A percentile compares a stretch with the other conserved stretches of the same genome.
Evolutionary conservation across 1,139 yeast genomes (phyloP).

Genomic region (Saccharomyces uvarum): DNA sequence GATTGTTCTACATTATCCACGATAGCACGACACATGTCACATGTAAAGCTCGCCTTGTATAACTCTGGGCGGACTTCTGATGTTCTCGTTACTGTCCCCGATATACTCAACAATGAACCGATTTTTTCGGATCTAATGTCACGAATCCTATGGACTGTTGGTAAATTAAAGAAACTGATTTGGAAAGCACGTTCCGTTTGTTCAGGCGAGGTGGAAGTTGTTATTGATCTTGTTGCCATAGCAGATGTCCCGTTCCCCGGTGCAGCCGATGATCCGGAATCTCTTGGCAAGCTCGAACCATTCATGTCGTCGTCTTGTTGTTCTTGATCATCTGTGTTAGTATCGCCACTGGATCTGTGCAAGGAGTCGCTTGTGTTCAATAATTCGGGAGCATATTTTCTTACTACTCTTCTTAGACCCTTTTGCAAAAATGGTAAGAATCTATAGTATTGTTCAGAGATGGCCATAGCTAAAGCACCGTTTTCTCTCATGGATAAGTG

Average conservation of each 20-base stretch:
- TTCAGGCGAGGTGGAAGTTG: conserved; percentile 23
- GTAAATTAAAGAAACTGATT: conserved; percentile 81
- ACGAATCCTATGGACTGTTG: conserved; percentile 75
- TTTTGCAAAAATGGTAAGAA: conserved; percentile 76
- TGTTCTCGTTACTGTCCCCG: conserved; percentile 95
- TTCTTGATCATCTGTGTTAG: conserved; percentile 18
- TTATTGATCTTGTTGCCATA: conserved; percentile 22
- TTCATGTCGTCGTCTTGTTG: background rate
- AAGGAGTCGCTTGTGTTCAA: conserved; percentile 34
- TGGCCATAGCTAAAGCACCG: conserved; percentile 85
- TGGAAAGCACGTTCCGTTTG: conserved; percentile 70
- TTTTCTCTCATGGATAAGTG: conserved; percentile 71
- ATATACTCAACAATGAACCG: conserved; percentile 75
- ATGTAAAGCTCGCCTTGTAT: conserved; percentile 76
- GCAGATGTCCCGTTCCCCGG: conserved; percentile 20
- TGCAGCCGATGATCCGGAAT: conserved; percentile 12
- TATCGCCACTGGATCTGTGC: conserved; percentile 33
- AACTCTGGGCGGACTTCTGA: conserved; percentile 96
- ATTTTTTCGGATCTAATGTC: conserved; percentile 85
- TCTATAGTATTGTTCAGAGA: conserved; percentile 84
- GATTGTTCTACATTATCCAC: conserved; percentile 89
- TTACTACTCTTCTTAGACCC: conserved; percentile 68
- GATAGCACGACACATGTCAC: conserved; percentile 80
- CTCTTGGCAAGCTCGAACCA: conserved; percentile 1
- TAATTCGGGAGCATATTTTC: conserved; percentile 67